Percentiles rank a stretch among this genome's conserved stretches.
Evolutionary conservation across 192 early-diverging fungal genomes (phyloP).

Genomic region (Linnemannia zychae): DNA sequence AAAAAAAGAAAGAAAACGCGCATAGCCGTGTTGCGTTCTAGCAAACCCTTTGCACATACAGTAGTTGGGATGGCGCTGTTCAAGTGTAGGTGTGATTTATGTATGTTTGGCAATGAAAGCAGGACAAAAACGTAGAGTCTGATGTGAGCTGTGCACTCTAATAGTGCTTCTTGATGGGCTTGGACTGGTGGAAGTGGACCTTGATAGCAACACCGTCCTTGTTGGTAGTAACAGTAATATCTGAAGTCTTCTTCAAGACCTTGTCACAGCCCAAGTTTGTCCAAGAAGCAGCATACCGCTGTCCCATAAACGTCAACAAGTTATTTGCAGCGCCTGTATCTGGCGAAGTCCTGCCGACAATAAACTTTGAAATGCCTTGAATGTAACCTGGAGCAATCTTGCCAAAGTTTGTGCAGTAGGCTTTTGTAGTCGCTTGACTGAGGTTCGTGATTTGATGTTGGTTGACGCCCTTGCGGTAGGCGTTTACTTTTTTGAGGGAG

Average conservation of each 20-base stretch:
- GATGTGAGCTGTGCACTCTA: no score
- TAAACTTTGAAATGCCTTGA: constrained; percentile 10
- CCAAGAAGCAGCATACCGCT: constrained; percentile 45
- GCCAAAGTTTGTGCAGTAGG: constrained; percentile 26
- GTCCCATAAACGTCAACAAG: constrained; percentile 44
- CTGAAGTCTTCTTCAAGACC: constrained; percentile 32
- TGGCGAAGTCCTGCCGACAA: constrained; percentile 13
- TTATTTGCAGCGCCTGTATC: constrained; percentile 11
- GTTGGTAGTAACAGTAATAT: constrained; percentile 23
- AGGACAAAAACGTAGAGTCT: no score
- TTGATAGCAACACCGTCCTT: constrained; percentile 16
- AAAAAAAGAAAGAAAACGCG: no score
- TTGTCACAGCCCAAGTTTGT: constrained; percentile 42
- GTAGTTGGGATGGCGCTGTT: no score
- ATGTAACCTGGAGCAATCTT: constrained; percentile 26
- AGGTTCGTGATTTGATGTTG: constrained; percentile 13
- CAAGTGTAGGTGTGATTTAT: no score
- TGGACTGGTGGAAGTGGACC: constrained; percentile 44
- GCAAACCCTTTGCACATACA: no score
- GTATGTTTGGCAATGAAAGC: no score
- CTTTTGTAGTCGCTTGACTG: constrained; percentile 8
- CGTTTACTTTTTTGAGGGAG: constrained; percentile 23
- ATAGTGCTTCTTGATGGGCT: constrained; percentile 9
- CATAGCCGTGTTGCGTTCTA: no score
- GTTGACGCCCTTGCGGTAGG: constrained; percentile 35